These are phyloP conservation scores for Adansonia gregorii DNA, from an alignment of 441 rosid species.

Conservation along the genomic window DNA sequence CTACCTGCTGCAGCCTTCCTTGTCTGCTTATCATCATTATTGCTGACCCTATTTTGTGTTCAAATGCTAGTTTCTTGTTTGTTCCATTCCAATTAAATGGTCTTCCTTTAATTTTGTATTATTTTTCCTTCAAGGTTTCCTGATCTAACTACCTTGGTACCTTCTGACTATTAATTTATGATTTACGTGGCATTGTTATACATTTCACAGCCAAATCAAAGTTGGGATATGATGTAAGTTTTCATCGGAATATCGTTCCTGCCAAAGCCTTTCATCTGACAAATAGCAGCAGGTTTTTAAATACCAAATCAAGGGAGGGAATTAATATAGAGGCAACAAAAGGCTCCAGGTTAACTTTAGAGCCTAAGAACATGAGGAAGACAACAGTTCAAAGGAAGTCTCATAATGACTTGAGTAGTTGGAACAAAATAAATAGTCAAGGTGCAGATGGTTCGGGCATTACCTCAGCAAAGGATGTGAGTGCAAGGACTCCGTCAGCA, in stretches of 20 bases:
- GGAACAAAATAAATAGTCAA: slow-evolving; percentile 70
- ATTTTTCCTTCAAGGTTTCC: too few species aligned
- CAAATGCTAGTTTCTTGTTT: not conserved
- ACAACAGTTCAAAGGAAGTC: slow-evolving; percentile 46
- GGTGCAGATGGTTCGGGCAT: slow-evolving; percentile 95
- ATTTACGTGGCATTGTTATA: slow-evolving; percentile 33
- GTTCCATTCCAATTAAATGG: not conserved
- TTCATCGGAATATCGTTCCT: slow-evolving; percentile 31
- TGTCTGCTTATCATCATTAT: not conserved
- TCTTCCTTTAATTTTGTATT: not conserved
- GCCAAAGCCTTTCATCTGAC: slow-evolving; percentile 45
- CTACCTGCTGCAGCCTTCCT: not conserved
- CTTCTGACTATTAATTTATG: slow-evolving; percentile 17
- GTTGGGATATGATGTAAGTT: slow-evolving; percentile 38
- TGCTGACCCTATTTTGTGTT: not conserved
- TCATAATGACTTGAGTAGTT: slow-evolving; percentile 46
- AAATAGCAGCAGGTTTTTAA: slow-evolving; percentile 47
- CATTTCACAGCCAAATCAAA: slow-evolving; percentile 64
- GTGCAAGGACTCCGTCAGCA: slow-evolving; percentile 71
- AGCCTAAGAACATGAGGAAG: slow-evolving; percentile 59
- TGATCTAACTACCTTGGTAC: not conserved
- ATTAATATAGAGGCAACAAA: slow-evolving; percentile 45
- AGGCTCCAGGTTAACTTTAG: slow-evolving; percentile 49
- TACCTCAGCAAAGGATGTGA: slow-evolving; percentile 81
- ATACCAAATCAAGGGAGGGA: slow-evolving; percentile 41